Evolutionary conservation across 495 filamentous ascomycete species (phyloP), one percentile per base, ranked within the genome.

Genomic region (Cercophora newfieldiana): DNA sequence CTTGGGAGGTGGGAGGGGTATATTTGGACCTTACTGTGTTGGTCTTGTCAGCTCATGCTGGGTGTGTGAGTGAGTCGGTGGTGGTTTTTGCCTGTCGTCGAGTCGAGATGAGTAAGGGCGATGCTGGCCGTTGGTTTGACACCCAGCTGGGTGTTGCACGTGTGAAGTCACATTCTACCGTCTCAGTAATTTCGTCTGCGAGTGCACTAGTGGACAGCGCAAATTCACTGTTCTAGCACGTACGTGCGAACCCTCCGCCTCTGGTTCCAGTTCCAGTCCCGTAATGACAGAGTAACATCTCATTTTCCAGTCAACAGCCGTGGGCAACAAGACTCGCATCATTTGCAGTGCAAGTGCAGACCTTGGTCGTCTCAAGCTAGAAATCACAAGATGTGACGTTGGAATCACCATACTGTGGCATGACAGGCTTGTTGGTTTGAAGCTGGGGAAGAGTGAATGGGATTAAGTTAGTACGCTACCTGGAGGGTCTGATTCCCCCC

Each of bases 301-400:
- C 37, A 44, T 44, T 16, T 14, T 6, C 37, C 37, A 44, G 5
- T n/a, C n/a, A n/a, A 33, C 37, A 44, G 37, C 37, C 37, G 2
- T 44, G 37, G 37, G 18, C 37, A 16, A 14, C 4, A 16, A 16
- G 18, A 14, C 12, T 44, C 4, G 12, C 10, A 44, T 14, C 37
- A 44, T 44, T 44, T 44, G 12, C 37, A 5, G 37, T n/a, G n/a
- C n/a, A n/a, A n/a, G n/a, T n/a, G n/a, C n/a, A n/a, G n/a, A n/a
- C n/a, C n/a, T n/a, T n/a, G n/a, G n/a, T n/a, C n/a, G 37, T 16
- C 37, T 44, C 18, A 14, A 44, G 12, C 18, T 44, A 16, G 37
- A 14, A 44, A 44, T 44, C 37, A 44, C 37, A 44, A 44, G 37
- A 44, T 44, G 73, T 75, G 1, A 85, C 67, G 59, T 68, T 73